Evolutionary conservation across 2,329 filamentous ascomycete genomes (phyloP), one percentile per base, ranked within the genome.

Genomic region (Talaromyces sp.): DNA sequence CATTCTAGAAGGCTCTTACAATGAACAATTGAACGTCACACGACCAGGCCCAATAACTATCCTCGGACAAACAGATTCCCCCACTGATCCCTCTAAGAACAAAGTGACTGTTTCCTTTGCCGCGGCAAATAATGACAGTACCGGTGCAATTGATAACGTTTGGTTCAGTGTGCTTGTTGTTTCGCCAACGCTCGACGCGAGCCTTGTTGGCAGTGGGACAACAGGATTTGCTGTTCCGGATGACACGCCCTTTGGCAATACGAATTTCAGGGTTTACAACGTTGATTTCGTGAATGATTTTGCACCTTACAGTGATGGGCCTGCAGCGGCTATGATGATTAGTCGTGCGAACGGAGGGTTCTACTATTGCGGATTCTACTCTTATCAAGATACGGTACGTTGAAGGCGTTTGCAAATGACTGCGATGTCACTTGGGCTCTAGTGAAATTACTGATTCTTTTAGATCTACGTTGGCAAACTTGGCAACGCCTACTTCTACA

Each of bases 311-410:
- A 70, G 80, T 1, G 76, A 76, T 32, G 84, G 84, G 0, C 86
- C 85, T 0, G 77, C 80, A 3, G 78, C 87, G 36, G 85, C 86
- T 0, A 63, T 88, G 6, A 83, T 80, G 16, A 76, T 87, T 4
- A 82, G 81, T 56, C 80, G 83, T 40, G 84, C 86, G 0, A 88
- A 88, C 64, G 80, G 83, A 0, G 84, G 84, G 0, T 88, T 89
- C 65, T 89, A 88, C 65, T 82, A 81, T 42, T 85, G 82, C 42
- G 83, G 85, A 0, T 83, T 88, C 61, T 85, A 86, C 63, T 85
- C 81, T 52, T 88, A 85, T 62, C 86, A 88, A 69, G 86, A 89
- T 56, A 89, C 86, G 7, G 83, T 71, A 63, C 16, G 57, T 49
- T n/a, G n/a, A n/a, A n/a, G n/a, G n/a, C n/a, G n/a, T n/a, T n/a